Evolutionary conservation across 345 rosid species (phyloP).

Genomic region (Theobroma cacao): DNA sequence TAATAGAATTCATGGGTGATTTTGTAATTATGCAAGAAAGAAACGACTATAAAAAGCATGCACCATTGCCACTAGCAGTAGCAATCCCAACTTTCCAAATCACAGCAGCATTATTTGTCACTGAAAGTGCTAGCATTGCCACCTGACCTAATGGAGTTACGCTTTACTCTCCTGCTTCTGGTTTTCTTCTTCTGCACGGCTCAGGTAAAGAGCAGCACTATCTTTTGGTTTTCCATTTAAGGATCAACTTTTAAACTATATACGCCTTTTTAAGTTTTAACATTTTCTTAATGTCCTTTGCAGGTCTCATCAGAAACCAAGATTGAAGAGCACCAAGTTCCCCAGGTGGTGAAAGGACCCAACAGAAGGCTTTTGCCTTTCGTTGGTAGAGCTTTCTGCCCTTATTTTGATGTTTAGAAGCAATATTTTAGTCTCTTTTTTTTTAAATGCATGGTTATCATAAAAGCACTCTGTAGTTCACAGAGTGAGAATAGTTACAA

Average conservation of each 20-base stretch:
- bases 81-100: background rate
- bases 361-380: slow-evolving; percentile 38
- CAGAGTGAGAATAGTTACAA: no score
- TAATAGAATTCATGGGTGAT: slow-evolving; percentile 8
- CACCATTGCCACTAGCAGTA: background rate
- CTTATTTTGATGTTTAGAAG: background rate
- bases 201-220: slow-evolving; percentile 9
- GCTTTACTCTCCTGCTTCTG: slow-evolving; percentile 23
- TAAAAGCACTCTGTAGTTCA: no score
- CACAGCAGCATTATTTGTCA: background rate
- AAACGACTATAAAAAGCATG: slow-evolving; percentile 11
- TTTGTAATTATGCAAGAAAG: slow-evolving; percentile 3
- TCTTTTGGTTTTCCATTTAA: background rate
- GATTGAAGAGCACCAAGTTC: slow-evolving; percentile 15
- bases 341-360: slow-evolving; percentile 37
- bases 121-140: background rate
- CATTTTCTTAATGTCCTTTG: background rate
- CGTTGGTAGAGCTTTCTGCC: slow-evolving; percentile 21
- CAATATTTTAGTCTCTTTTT: no score
- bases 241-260: background rate
- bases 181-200: slow-evolving; percentile 28
- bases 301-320: slow-evolving; percentile 42
- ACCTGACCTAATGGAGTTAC: slow-evolving; percentile 14
- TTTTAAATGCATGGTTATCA: no score
- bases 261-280: background rate